Percentiles rank a stretch among this genome's conserved stretches.
Evolutionary conservation across 306 rosid genomes (phyloP).

Genomic region (Erythrophleum fordii): DNA sequence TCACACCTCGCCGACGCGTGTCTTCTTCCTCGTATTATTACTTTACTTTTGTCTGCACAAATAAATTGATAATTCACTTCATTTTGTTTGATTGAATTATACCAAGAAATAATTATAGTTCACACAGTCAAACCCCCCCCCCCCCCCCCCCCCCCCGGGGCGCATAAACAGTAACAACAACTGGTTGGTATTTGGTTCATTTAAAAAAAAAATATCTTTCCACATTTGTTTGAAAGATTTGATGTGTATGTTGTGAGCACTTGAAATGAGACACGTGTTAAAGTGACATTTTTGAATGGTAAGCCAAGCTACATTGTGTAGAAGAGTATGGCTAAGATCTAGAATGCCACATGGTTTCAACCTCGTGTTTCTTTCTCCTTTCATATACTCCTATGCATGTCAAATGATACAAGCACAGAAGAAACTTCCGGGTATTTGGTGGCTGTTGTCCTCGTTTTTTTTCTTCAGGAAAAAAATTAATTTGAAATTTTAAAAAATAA

Average conservation of each 20-base stretch:
- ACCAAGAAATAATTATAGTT: neutral
- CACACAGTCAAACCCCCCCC: neutral
- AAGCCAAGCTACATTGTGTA: too few relatives aligned
- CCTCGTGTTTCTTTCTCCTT: neutral
- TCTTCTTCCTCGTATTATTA: neutral
- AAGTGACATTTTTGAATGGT: neutral
- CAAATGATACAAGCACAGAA: neutral
- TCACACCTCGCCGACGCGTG: slow-evolving; percentile 28
- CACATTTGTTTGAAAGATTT: neutral
- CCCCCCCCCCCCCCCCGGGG: too few relatives aligned
- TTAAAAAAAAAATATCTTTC: neutral
- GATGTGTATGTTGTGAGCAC: neutral
- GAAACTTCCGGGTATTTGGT: neutral
- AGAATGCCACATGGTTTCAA: neutral
- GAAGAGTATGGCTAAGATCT: neutral
- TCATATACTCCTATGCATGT: neutral
- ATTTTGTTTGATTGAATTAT: neutral
- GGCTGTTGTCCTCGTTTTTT: neutral
- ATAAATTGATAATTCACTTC: neutral
- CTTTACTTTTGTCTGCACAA: too few relatives aligned
- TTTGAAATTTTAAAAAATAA: neutral
- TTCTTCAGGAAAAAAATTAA: neutral
- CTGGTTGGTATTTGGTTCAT: neutral
- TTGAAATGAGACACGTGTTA: neutral
- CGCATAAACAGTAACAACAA: neutral